phyloP scores from a whole-genome alignment of 1,139 yeast genomes.

The Suhomyces ambrosiae region DNA sequence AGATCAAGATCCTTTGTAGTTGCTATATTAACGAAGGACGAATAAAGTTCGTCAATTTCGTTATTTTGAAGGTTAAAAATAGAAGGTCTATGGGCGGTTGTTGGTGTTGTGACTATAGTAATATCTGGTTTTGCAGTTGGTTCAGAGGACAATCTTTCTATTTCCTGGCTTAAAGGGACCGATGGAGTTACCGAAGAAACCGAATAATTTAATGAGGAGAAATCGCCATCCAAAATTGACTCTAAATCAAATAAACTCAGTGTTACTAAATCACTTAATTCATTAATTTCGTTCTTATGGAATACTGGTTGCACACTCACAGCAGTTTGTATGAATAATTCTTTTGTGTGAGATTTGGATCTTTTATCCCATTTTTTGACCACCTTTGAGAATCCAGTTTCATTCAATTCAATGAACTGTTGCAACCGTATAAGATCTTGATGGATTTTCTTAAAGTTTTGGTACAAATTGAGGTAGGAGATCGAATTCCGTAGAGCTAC shows the following conservation, averaged over 20 bases:
- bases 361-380: conserved; percentile 97
- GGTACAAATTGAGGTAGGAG: conserved; percentile 60
- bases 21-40: conserved; percentile 65
- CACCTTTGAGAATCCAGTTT: conserved; percentile 93
- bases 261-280: conserved; percentile 79
- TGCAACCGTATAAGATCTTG: conserved; percentile 86
- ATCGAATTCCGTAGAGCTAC: conserved; percentile 45
- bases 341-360: conserved; percentile 92
- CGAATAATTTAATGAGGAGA: conserved; percentile 32
- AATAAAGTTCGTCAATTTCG: conserved; percentile 65
- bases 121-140: conserved; percentile 5
- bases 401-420: conserved; percentile 91
- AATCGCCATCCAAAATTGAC: conserved; percentile 81
- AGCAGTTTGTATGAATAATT: conserved; percentile 85
- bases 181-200: background rate
- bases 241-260: conserved; percentile 80
- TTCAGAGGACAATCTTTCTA: background rate
- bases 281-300: conserved; percentile 84
- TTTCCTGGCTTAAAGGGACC: background rate
- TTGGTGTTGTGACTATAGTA: conserved; percentile 3
- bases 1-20: conserved; percentile 49
- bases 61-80: conserved; percentile 26
- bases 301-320: conserved; percentile 96
- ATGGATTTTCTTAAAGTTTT: conserved; percentile 85
- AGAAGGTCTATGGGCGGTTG: conserved; percentile 16